phyloP scores from a whole-genome alignment of 2,329 filamentous ascomycete genomes.

The Drechslera avenae region DNA sequence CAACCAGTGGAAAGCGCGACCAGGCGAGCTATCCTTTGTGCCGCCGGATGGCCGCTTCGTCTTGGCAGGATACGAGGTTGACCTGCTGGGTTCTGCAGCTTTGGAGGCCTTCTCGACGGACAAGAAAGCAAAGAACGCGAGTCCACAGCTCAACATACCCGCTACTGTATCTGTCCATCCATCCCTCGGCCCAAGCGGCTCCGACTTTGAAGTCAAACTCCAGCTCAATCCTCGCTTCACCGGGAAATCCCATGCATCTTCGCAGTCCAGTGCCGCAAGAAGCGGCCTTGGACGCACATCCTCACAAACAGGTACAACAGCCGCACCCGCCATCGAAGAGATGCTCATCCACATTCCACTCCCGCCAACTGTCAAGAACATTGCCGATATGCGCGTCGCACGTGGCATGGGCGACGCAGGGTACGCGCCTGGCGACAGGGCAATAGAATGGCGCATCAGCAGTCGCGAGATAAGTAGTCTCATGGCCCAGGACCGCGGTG shows the following conservation, averaged over 20 bases:
- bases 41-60: slow-evolving; percentile 95
- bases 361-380: slow-evolving; percentile 76
- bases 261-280: slow-evolving; percentile 45
- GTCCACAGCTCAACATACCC: slow-evolving; percentile 73
- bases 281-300: slow-evolving; percentile 30
- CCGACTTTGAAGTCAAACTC: slow-evolving; percentile 87
- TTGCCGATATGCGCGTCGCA: slow-evolving; percentile 79
- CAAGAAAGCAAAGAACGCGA: slow-evolving; percentile 28
- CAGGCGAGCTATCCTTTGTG: slow-evolving; percentile 92
- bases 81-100: slow-evolving; percentile 75
- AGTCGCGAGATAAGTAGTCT: slow-evolving; percentile 70
- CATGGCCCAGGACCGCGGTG: slow-evolving; percentile 44
- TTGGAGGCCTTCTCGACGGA: slow-evolving; percentile 40
- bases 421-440: slow-evolving; percentile 73
- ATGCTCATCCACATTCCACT: slow-evolving; percentile 79
- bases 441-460: slow-evolving; percentile 82
- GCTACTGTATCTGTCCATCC: slow-evolving; percentile 82
- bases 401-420: slow-evolving; percentile 81
- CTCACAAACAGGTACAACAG: slow-evolving; percentile 38
- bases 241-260: slow-evolving; percentile 37
- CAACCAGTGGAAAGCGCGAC: slow-evolving; percentile 84
- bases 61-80: slow-evolving; percentile 90
- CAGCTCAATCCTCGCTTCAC: slow-evolving; percentile 64
- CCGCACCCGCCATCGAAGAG: slow-evolving; percentile 67
- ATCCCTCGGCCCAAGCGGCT: slow-evolving; percentile 72